Conservation (phyloP, 1,284 basidiomycete genomes). For the Apiotrichum siamense region DNA sequence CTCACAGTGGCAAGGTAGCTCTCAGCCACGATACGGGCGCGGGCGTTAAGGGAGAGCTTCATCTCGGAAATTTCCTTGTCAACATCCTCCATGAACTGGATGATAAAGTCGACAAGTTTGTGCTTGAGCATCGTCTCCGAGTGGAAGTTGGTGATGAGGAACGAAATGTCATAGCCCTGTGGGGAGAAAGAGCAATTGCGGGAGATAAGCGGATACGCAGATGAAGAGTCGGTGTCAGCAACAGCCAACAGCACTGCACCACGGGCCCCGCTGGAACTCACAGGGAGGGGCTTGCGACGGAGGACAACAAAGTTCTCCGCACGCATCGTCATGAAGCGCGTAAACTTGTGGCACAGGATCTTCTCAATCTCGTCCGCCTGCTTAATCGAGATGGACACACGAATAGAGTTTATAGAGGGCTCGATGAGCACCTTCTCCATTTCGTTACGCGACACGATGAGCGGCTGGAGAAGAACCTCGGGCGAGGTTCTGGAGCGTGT, state of each 20-base stretch:
- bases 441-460: constrained; percentile 92
- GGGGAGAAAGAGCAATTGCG: neutral
- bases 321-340: constrained; percentile 98
- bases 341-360: constrained; percentile 96
- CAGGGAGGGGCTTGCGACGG: constrained; percentile 84
- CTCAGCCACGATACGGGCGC: constrained; percentile 95
- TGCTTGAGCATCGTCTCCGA: constrained; percentile 98
- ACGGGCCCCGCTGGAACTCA: constrained; percentile 45
- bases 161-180: constrained; percentile 96
- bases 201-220: neutral
- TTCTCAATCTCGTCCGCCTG: constrained; percentile 99
- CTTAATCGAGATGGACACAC: constrained; percentile 95
- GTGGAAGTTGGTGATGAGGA: constrained; percentile 96
- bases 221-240: neutral
- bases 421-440: constrained; percentile 96
- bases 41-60: constrained; percentile 74
- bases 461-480: constrained; percentile 87
- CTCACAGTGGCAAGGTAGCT: constrained; percentile 47
- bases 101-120: constrained; percentile 99
- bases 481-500: constrained; percentile 82
- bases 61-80: constrained; percentile 57
- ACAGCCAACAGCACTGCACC: neutral
- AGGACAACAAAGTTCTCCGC: constrained; percentile 96
- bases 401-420: constrained; percentile 92
- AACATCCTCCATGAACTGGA: constrained; percentile 99